Percentiles rank a stretch among this genome's conserved stretches.
Conservation (phyloP, 257 asterid genomes). For the Voacanga thouarsii region DNA sequence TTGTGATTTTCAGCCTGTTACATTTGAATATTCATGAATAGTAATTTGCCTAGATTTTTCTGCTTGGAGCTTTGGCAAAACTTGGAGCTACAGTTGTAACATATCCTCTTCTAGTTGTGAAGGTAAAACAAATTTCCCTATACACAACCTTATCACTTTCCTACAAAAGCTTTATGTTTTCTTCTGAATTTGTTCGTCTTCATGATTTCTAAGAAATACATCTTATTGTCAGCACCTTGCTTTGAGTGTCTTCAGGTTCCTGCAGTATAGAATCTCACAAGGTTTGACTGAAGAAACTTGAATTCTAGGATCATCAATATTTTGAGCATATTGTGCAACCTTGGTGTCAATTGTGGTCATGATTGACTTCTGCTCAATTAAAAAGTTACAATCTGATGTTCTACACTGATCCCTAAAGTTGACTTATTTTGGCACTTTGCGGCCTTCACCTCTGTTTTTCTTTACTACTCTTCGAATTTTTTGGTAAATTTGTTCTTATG, state of each 20-base stretch:
- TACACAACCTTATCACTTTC: neutral
- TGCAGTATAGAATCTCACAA: neutral
- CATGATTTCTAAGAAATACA: neutral
- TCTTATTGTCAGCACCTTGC: neutral
- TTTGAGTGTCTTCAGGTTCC: neutral
- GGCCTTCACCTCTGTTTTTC: neutral
- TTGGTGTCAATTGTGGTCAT: neutral
- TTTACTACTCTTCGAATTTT: neutral
- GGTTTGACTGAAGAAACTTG: neutral
- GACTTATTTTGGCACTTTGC: neutral
- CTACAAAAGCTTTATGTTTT: neutral
- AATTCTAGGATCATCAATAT: neutral
- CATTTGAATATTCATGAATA: neutral
- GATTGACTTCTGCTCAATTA: neutral
- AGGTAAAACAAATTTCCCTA: conserved; percentile 40
- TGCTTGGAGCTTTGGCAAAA: conserved; percentile 98
- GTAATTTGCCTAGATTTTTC: conserved; percentile 51
- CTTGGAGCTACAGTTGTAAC: conserved; percentile 97
- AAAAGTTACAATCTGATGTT: neutral
- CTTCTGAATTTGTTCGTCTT: neutral
- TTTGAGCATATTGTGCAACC: neutral
- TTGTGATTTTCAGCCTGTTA: neutral
- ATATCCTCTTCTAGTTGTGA: conserved; percentile 91
- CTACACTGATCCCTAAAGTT: neutral
- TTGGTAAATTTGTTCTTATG: neutral